These are phyloP conservation scores for Neofusicoccum ribis DNA, from an alignment of 2,329 filamentous ascomycete genomes.

Conservation along the genomic window DNA sequence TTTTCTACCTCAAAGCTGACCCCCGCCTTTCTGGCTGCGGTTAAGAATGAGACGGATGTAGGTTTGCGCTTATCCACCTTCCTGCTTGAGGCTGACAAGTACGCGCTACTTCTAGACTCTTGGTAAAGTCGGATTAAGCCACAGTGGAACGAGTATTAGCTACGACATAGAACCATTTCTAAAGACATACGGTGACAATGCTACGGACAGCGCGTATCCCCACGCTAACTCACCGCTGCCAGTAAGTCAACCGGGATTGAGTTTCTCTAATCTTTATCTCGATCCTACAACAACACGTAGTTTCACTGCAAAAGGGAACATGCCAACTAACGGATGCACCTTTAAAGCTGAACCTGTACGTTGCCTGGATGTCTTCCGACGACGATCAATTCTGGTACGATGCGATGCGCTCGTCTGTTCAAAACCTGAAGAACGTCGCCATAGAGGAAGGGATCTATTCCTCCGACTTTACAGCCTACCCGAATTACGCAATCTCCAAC, in stretches of 20 bases:
- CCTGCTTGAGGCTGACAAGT: too few species aligned
- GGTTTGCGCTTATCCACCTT: too few species aligned
- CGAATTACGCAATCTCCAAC: constrained; percentile 8
- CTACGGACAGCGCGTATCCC: neutral
- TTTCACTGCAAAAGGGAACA: neutral
- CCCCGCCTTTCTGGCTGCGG: neutral
- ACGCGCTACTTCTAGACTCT: neutral
- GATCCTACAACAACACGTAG: too few species aligned
- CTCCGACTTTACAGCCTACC: neutral
- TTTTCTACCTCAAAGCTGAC: neutral
- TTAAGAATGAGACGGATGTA: neutral
- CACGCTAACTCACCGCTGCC: neutral
- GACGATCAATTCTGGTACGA: constrained; percentile 1
- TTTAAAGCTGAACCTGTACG: neutral
- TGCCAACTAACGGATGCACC: neutral
- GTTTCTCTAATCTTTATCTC: too few species aligned
- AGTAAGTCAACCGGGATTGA: neutral
- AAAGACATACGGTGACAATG: neutral
- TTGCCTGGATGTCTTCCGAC: neutral
- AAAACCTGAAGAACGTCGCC: neutral
- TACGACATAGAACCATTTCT: constrained; percentile 5
- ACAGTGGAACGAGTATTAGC: constrained; percentile 3
- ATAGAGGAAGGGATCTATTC: neutral
- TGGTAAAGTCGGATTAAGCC: neutral
- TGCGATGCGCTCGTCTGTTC: neutral